Evolutionary conservation across 2,329 filamentous ascomycete genomes (phyloP), one percentile per base, ranked within the genome.

Genomic region (Neofusicoccum ribis): DNA sequence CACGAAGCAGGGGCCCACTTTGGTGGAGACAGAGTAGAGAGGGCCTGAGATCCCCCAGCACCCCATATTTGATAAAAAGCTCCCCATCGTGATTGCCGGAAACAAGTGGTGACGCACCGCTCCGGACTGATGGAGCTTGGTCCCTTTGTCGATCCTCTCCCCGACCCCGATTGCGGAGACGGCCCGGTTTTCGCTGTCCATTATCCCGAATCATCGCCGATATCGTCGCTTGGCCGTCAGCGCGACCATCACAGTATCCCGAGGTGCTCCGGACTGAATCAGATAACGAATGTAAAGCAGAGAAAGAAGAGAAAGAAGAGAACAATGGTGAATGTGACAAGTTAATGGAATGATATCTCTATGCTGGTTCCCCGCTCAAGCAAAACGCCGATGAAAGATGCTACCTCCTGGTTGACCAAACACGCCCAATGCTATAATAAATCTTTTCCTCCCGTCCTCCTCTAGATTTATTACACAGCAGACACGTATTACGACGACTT

Each of bases 191-290:
- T 59, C 54, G 54, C 54, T 59, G 23, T 11, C 14, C 41, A 17
- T 46, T 46, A 43, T 63, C 46, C 47, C 59, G 59, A 51, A 62
- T 8, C 56, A 60, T 60, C 59, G 59, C 59, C 59, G 46, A 62
- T 50, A 31, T 62, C 46, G 46, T 62, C 47, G 37, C 39, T 7
- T 23, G 36, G 20, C 23, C 23, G 5, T 52, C 47, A 46, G 27
- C 14, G 9, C 4, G 31, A 11, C 17, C 6, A 41, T 27, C 56
- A 60, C 3, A 17, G 43, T 43, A 49, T 5, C 23, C 52, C 36
- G 17, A n/a, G 23, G 15, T 11, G 12, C 11, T 17, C 20, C 43
- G 14, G 36, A 12, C n/a, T 27, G 12, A 39, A 39, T 39, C 37
- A 15, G 37, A 39, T 8, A 23, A 50, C 14, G 17, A 50, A 50